These are phyloP conservation scores for Colletotrichum orbiculare DNA, from an alignment of 2,329 filamentous ascomycete genomes.

Conservation along the genomic window DNA sequence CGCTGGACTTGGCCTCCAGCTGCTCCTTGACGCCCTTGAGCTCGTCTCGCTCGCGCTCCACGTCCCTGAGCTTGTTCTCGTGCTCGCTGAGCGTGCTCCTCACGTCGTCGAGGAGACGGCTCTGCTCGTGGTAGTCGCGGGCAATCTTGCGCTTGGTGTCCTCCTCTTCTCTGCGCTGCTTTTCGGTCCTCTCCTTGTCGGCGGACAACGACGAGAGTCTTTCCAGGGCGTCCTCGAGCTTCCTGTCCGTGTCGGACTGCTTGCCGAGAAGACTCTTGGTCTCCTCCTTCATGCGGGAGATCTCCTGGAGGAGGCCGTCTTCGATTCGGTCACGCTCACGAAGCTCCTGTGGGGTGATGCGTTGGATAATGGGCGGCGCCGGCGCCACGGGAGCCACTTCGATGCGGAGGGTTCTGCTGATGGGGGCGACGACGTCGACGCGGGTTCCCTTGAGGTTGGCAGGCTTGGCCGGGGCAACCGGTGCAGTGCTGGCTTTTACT, in stretches of 20 bases:
- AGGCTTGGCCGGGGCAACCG: conserved; percentile 27
- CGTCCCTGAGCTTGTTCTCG: conserved; percentile 21
- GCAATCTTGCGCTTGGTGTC: conserved; percentile 20
- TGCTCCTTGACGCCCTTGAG: conserved; percentile 26
- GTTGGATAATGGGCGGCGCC: conserved; percentile 23
- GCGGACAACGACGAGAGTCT: conserved; percentile 23
- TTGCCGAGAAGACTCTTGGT: conserved; percentile 27
- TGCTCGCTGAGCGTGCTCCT: conserved; percentile 26
- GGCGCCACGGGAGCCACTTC: conserved; percentile 22
- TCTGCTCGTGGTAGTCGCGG: conserved; percentile 32
- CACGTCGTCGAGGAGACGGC: conserved; percentile 28
- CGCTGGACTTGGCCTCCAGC: conserved; percentile 27
- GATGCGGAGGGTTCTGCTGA: conserved; percentile 17
- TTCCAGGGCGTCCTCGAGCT: conserved; percentile 32
- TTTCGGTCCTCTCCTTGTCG: conserved; percentile 30
- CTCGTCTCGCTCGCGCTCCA: conserved; percentile 27
- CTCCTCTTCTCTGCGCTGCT: conserved; percentile 23
- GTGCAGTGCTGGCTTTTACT: conserved; percentile 9
- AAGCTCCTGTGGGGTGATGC: conserved; percentile 27
- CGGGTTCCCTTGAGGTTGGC: conserved; percentile 32
- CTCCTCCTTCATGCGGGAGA: conserved; percentile 34
- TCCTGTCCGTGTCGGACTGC: conserved; percentile 30
- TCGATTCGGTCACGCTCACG: conserved; percentile 29
- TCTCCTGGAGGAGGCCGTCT: conserved; percentile 29
- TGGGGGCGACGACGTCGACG: conserved; percentile 26